Conservation (phyloP, 2,329 filamentous ascomycete species). For the Didymella exigua region DNA sequence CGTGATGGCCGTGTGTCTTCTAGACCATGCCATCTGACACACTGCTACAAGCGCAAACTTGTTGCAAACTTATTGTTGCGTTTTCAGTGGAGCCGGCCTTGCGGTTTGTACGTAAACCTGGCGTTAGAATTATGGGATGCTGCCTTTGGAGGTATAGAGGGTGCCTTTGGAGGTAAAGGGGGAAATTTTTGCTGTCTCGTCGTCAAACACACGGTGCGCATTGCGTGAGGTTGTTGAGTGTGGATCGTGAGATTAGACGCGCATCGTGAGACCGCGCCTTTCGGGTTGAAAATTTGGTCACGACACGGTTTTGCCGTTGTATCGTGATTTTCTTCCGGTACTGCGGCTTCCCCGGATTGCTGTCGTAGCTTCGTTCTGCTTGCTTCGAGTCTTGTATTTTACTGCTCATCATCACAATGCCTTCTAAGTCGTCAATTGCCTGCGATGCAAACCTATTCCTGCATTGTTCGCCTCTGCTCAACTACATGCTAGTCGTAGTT, state of each 20-base stretch:
- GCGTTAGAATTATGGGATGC: constrained; percentile 6
- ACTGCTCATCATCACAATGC: neutral
- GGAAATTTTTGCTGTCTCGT: constrained; percentile 17
- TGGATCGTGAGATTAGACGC: constrained; percentile 5
- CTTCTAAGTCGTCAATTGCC: neutral
- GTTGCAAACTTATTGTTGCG: constrained; percentile 11
- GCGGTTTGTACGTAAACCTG: constrained; percentile 14
- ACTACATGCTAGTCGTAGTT: neutral
- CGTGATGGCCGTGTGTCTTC: neutral
- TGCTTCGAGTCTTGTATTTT: neutral
- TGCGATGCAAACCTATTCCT: neutral
- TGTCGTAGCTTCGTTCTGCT: constrained; percentile 2
- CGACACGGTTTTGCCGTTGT: neutral
- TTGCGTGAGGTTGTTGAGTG: constrained; percentile 9
- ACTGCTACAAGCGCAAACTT: constrained; percentile 1
- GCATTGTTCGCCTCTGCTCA: neutral
- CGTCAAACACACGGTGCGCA: constrained; percentile 1
- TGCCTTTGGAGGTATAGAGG: constrained; percentile 19
- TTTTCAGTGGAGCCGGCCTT: constrained; percentile 2
- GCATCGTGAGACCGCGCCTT: constrained; percentile 10
- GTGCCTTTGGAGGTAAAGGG: constrained; percentile 16
- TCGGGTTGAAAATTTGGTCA: constrained; percentile 8
- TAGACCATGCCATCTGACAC: constrained; percentile 10
- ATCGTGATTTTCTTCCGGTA: constrained; percentile 15
- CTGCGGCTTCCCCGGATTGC: constrained; percentile 8